These are phyloP conservation scores for Citrus sp. DNA, from an alignment of 345 rosid genomes.

Conservation along the genomic window DNA sequence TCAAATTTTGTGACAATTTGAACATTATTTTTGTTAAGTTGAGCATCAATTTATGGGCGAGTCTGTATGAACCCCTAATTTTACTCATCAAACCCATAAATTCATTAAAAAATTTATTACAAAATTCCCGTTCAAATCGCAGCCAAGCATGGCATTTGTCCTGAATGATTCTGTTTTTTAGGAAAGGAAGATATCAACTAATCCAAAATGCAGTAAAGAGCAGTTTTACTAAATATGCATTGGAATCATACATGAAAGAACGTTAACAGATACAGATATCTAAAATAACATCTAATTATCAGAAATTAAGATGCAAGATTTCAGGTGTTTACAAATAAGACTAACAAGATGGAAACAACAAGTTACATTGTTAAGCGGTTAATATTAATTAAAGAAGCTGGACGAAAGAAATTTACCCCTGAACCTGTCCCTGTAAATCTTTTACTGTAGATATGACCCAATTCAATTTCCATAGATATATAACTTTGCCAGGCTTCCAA, in stretches of 20 bases:
- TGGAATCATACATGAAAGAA: not conserved
- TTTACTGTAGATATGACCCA: constrained; percentile 66
- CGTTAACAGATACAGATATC: not conserved
- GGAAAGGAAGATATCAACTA: constrained; percentile 56
- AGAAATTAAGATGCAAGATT: not conserved
- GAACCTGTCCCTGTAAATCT: constrained; percentile 77
- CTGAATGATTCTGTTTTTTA: constrained; percentile 74
- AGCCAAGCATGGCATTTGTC: constrained; percentile 73
- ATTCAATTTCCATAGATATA: constrained; percentile 72
- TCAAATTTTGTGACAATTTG: too few relatives aligned
- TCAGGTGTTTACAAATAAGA: not conserved
- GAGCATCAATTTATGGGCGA: too few relatives aligned
- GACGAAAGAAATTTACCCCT: constrained; percentile 42
- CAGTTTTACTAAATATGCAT: not conserved
- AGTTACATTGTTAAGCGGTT: not conserved
- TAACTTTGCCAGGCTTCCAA: constrained; percentile 86
- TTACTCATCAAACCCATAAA: too few relatives aligned
- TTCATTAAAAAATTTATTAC: too few relatives aligned
- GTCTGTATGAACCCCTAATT: too few relatives aligned
- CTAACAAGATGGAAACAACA: not conserved
- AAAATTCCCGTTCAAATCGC: constrained; percentile 71
- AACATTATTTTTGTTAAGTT: too few relatives aligned
- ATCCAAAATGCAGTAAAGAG: constrained; percentile 31
- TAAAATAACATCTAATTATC: not conserved
- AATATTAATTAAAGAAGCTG: not conserved